These are phyloP conservation scores for Ramaria sp. DNA, from an alignment of 768 basidiomycete species.

Conservation along the genomic window DNA sequence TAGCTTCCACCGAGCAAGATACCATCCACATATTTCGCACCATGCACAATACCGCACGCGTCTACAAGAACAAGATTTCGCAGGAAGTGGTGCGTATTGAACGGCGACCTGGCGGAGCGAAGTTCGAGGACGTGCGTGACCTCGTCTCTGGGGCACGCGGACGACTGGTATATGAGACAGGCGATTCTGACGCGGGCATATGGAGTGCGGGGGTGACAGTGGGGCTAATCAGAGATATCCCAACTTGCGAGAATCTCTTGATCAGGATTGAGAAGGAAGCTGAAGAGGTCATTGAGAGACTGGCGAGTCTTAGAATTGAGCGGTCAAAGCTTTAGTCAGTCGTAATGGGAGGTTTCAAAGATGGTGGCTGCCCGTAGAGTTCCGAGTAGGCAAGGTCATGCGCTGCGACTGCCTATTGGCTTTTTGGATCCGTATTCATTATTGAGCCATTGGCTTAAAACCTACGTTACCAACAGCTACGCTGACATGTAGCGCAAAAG, in stretches of 20 bases:
- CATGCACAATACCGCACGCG: slow-evolving; percentile 72
- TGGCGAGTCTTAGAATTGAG: slow-evolving; percentile 23
- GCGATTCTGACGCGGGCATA: slow-evolving; percentile 80
- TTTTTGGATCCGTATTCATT: too few species aligned
- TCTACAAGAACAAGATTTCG: slow-evolving; percentile 77
- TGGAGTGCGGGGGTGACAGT: slow-evolving; percentile 63
- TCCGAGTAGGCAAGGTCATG: too few species aligned
- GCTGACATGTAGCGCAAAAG: too few species aligned
- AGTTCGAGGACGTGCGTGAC: slow-evolving; percentile 77
- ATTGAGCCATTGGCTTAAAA: too few species aligned
- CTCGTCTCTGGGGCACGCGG: slow-evolving; percentile 66
- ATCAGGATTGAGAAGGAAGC: slow-evolving; percentile 62
- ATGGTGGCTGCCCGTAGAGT: too few species aligned
- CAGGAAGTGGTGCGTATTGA: slow-evolving; percentile 81
- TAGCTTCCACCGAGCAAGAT: slow-evolving; percentile 71
- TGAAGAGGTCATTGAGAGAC: slow-evolving; percentile 47
- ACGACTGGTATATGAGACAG: slow-evolving; percentile 65
- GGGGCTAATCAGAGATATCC: slow-evolving; percentile 75
- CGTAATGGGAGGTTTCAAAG: background rate
- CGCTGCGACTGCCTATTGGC: too few species aligned
- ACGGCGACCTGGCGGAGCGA: slow-evolving; percentile 67
- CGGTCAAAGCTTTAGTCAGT: slow-evolving; percentile 14
- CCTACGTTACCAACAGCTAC: too few species aligned
- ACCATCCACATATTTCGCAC: slow-evolving; percentile 73
- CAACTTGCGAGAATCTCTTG: slow-evolving; percentile 67